Base-by-base conservation (phyloP, 805 yeast species). In the Diddensiella caesifluorescens region DNA sequence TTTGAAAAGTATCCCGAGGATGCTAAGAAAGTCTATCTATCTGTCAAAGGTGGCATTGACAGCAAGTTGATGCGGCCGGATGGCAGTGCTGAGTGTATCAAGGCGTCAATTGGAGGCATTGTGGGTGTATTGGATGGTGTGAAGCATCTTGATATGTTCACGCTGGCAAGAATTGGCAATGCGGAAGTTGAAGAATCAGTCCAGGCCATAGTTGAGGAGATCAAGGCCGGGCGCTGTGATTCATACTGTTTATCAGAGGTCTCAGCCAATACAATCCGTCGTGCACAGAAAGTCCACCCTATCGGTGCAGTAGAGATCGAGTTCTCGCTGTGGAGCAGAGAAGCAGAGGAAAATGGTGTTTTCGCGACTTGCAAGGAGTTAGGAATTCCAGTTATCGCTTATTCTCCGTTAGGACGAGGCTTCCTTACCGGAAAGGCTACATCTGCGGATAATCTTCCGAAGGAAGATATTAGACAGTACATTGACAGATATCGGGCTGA, bases 351-450 rank as follows among this genome's bases (percentile, higher is more conserved):
- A 2, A 77, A 83, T 56, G 95, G 90, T 1, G 69, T 83, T 16
- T 73, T 80, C 47, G 74, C 70, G 3, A 70, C 73, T 4, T 75
- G 81, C 49, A 70, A 74, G 16, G 76, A 80, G 47, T 61, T 70
- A 25, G 68, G 68, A 12, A 73, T 88, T 42, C 82, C 92, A 10
- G 67, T 85, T 22, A 68, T 85, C 44, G 84, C 88, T 20, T 88
- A 88, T 62, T 82, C 95, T 22, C 96, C 96, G 22, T 68, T 88
- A 42, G 81, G 88, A 6, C 72, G 84, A 54, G 96, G 95, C 1
- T 65, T 80, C 46, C 69, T 88, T 41, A 79, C 90, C 2, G 95
- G 92, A 43, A 48, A 55, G 25, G 62, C 79, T 40, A 75, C 62
- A 20, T 61, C 71, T 4, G 52, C 62, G 16, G 53, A 60, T 0